Evolutionary conservation across 805 yeast species (phyloP).

Genomic region (Lachancea mirantina): DNA sequence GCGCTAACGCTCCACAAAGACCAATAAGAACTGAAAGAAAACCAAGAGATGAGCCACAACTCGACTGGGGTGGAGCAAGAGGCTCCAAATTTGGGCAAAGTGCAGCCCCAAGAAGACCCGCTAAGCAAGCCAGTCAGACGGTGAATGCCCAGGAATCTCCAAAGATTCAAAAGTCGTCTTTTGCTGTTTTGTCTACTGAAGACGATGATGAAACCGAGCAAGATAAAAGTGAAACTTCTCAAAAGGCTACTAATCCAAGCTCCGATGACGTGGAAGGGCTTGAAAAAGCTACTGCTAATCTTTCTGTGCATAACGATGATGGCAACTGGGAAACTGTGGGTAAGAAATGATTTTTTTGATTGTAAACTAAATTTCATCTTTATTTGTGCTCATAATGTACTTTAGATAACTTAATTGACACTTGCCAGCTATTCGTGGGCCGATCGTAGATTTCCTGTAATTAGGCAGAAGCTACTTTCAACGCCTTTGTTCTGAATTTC

Average conservation of each 20-base stretch:
- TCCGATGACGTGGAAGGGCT: constrained; percentile 19
- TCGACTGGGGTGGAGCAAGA: constrained; percentile 50
- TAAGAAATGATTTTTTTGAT: constrained; percentile 37
- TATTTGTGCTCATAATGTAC: too few species aligned
- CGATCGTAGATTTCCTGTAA: too few species aligned
- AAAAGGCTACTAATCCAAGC: constrained; percentile 9
- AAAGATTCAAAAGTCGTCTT: constrained; percentile 39
- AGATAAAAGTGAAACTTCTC: constrained; percentile 15
- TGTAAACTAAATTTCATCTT: too few species aligned
- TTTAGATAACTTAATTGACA: too few species aligned
- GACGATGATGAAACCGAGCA: constrained; percentile 44
- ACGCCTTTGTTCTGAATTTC: too few species aligned
- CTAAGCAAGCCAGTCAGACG: constrained; percentile 13
- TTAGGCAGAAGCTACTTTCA: too few species aligned
- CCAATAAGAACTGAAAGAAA: constrained; percentile 24
- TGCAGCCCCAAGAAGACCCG: constrained; percentile 5
- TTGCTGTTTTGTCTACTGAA: constrained; percentile 43
- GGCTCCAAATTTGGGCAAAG: constrained; percentile 27
- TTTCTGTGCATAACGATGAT: constrained; percentile 32
- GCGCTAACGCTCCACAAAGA: constrained; percentile 17
- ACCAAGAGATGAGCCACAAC: constrained; percentile 36
- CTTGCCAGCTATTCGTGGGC: too few species aligned
- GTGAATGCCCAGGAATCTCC: constrained; percentile 28
- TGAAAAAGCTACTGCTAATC: constrained; percentile 34
- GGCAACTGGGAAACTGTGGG: constrained; percentile 44